Percentiles rank a stretch among this genome's conserved stretches.
Evolutionary conservation across 306 rosid species (phyloP).

Genomic region (Comarum palustre): DNA sequence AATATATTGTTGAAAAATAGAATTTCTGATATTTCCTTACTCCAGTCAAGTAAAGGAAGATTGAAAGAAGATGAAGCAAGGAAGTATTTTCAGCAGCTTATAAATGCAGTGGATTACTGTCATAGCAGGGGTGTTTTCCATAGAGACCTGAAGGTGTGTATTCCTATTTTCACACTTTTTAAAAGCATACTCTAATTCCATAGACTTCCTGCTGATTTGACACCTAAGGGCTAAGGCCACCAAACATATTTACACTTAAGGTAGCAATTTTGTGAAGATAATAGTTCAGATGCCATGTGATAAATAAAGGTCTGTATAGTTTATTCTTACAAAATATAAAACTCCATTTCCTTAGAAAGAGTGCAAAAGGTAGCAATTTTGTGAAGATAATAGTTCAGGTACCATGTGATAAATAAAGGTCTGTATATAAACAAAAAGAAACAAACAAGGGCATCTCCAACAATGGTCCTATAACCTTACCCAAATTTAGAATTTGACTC

Average conservation of each 20-base stretch:
- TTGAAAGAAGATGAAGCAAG: constrained; percentile 94
- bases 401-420: not conserved
- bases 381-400: not conserved
- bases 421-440: not conserved
- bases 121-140: constrained; percentile 96
- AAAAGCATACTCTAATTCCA: not conserved
- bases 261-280: no score
- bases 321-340: not conserved
- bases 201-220: not conserved
- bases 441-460: no score
- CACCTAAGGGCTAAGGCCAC: not conserved
- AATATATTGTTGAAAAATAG: not conserved
- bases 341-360: not conserved
- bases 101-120: constrained; percentile 89
- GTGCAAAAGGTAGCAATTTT: not conserved
- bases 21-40: constrained; percentile 13
- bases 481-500: no score
- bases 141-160: constrained; percentile 75
- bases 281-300: no score
- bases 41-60: constrained; percentile 77
- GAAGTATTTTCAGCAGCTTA: constrained; percentile 88
- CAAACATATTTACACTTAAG: not conserved
- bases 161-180: constrained; percentile 10
- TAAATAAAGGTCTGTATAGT: no score
- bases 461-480: no score